These are phyloP conservation scores for Lachnellula subtilissima DNA, from an alignment of 2,329 filamentous ascomycete species.

Conservation along the genomic window DNA sequence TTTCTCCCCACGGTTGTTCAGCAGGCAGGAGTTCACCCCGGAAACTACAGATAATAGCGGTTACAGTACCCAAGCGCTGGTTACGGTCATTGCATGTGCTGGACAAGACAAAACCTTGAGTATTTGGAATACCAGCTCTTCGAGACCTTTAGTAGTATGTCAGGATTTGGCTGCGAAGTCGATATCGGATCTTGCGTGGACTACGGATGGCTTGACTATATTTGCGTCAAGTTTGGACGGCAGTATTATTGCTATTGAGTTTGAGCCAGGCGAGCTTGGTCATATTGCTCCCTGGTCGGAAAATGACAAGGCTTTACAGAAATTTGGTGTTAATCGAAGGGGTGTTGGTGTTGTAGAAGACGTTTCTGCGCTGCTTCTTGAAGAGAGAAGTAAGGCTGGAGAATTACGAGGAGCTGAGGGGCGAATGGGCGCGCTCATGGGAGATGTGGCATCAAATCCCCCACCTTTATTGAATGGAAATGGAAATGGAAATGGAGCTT, in stretches of 20 bases:
- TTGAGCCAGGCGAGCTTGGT: conserved; percentile 82
- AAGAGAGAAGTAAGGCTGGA: conserved; percentile 87
- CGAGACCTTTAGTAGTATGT: conserved; percentile 81
- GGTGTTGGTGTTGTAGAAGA: conserved; percentile 90
- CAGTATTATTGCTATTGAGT: conserved; percentile 74
- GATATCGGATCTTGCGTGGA: conserved; percentile 92
- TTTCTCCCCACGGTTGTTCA: conserved; percentile 89
- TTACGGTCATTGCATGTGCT: conserved; percentile 94
- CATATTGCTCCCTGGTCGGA: conserved; percentile 82
- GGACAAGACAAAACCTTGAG: conserved; percentile 95
- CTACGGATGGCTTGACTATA: conserved; percentile 80
- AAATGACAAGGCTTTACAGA: conserved; percentile 88
- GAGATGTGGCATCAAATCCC: conserved; percentile 53
- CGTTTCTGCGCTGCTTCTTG: conserved; percentile 78
- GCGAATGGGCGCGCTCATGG: conserved; percentile 98
- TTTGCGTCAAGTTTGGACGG: conserved; percentile 88
- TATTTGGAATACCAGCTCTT: conserved; percentile 96
- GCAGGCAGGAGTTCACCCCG: conserved; percentile 54
- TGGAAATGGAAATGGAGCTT: conserved; percentile 28
- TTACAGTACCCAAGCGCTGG: conserved; percentile 47
- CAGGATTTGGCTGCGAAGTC: conserved; percentile 88
- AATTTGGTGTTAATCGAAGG: conserved; percentile 83
- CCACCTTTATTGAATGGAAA: conserved; percentile 30
- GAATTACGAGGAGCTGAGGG: conserved; percentile 88
- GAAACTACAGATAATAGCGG: conserved; percentile 48